These are phyloP conservation scores for Mucor lusitanicus DNA, from an alignment of 371 early-diverging fungal genomes.

Conservation along the genomic window DNA sequence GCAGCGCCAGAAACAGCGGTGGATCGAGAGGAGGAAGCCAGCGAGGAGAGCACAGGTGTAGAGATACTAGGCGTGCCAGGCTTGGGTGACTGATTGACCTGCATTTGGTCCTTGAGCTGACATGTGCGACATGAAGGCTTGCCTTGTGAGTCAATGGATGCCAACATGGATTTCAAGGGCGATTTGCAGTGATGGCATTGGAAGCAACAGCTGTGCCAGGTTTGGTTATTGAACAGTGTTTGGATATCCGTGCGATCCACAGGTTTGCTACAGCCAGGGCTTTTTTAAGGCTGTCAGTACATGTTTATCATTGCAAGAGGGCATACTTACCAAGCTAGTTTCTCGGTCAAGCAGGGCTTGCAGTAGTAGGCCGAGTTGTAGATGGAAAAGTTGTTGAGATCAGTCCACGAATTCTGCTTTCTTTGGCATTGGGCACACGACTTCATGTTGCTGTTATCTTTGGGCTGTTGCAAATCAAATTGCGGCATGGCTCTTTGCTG, in stretches of 20 bases:
- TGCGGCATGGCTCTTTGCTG: conserved; percentile 19
- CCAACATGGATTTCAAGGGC: conserved; percentile 8
- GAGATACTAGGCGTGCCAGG: conserved; percentile 15
- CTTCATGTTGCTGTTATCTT: conserved; percentile 10
- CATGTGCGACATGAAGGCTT: conserved; percentile 16
- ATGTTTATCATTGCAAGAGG: no score
- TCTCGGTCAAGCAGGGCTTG: conserved; percentile 18
- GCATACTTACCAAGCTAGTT: conserved; percentile 16
- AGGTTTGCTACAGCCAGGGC: conserved; percentile 15
- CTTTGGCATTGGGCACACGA: conserved; percentile 14
- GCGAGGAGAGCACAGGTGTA: conserved; percentile 13
- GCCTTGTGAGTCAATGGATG: conserved; percentile 10
- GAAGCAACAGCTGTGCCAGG: conserved; percentile 20
- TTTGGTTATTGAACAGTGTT: conserved; percentile 7
- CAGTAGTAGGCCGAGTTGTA: conserved; percentile 22
- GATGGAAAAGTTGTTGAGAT: conserved; percentile 15
- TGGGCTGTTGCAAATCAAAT: conserved; percentile 8
- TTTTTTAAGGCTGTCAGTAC: not conserved
- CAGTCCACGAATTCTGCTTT: conserved; percentile 23
- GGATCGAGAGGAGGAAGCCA: conserved; percentile 10
- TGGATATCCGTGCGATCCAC: conserved; percentile 9
- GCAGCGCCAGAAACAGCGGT: not conserved
- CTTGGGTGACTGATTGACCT: not conserved
- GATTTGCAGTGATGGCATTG: conserved; percentile 14
- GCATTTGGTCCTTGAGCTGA: not conserved